These are phyloP conservation scores for Ensete ventricosum DNA, from an alignment of 176 grass and related monocot genomes.

Conservation along the genomic window DNA sequence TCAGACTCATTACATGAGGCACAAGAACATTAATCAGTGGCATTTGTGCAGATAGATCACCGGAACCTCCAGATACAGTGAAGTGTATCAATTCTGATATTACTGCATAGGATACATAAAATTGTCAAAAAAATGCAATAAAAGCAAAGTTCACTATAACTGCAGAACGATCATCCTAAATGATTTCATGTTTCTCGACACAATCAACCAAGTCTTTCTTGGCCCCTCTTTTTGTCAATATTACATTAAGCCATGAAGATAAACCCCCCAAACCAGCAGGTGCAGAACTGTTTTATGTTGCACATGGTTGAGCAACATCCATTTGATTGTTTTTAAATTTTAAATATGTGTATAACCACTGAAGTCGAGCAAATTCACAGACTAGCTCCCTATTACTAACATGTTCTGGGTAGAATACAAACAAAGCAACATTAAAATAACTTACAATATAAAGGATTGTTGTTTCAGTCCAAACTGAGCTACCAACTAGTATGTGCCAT, in stretches of 20 bases:
- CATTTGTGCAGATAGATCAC: conserved; percentile 47
- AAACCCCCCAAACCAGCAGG: not conserved
- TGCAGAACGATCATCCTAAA: not conserved
- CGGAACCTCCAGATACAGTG: conserved; percentile 63
- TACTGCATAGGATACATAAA: conserved; percentile 33
- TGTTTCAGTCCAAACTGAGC: too few species aligned
- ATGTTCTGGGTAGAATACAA: too few species aligned
- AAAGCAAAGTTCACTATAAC: not conserved
- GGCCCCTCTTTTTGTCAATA: not conserved
- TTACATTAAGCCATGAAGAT: not conserved
- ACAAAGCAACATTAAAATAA: too few species aligned
- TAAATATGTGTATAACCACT: too few species aligned
- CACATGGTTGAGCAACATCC: too few species aligned
- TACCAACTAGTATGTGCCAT: too few species aligned
- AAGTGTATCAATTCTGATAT: conserved; percentile 93
- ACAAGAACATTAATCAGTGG: conserved; percentile 86
- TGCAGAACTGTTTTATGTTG: too few species aligned
- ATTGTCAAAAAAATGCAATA: not conserved
- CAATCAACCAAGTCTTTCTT: not conserved
- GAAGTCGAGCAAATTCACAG: too few species aligned
- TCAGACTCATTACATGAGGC: conserved; percentile 80
- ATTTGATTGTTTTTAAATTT: too few species aligned
- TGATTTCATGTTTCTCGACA: not conserved
- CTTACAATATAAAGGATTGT: too few species aligned
- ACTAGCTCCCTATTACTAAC: too few species aligned